phyloP scores from a whole-genome alignment of 495 filamentous ascomycete genomes.

The Lentithecium fluviatile region DNA sequence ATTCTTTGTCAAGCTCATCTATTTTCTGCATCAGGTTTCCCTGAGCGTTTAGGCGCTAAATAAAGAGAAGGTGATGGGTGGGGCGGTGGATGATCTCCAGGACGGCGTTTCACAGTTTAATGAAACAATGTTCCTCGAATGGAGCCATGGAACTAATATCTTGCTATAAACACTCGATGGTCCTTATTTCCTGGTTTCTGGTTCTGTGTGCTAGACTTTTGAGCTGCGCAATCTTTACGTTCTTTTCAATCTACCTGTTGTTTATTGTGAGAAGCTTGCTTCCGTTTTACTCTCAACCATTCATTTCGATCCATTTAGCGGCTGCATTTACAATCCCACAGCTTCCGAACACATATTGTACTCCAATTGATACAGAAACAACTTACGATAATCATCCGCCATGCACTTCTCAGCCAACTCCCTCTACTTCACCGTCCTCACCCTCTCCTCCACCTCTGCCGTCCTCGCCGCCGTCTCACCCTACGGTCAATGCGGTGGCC shows the following conservation, averaged over 20 bases:
- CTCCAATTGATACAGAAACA: too few species aligned
- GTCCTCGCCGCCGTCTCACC: conserved; percentile 1
- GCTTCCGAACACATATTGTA: too few species aligned
- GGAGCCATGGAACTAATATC: neutral
- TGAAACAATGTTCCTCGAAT: neutral
- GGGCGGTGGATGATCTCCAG: neutral
- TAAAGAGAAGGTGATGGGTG: neutral
- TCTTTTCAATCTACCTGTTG: too few species aligned
- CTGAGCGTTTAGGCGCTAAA: neutral
- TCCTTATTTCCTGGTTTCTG: neutral
- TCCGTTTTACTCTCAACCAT: neutral
- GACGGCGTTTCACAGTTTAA: neutral
- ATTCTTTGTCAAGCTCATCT: too few species aligned
- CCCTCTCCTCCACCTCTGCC: neutral
- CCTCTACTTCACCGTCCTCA: conserved; percentile 2
- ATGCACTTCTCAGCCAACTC: neutral
- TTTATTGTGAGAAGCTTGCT: neutral
- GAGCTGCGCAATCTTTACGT: neutral
- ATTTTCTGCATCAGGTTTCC: neutral
- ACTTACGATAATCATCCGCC: neutral
- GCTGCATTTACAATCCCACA: too few species aligned
- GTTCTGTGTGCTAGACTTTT: neutral
- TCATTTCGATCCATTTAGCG: too few species aligned
- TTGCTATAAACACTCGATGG: too few species aligned
- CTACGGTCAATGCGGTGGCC: conserved; percentile 20